These are phyloP conservation scores for Oryza australiensis DNA, from an alignment of 176 grass and related monocot genomes.

Conservation along the genomic window DNA sequence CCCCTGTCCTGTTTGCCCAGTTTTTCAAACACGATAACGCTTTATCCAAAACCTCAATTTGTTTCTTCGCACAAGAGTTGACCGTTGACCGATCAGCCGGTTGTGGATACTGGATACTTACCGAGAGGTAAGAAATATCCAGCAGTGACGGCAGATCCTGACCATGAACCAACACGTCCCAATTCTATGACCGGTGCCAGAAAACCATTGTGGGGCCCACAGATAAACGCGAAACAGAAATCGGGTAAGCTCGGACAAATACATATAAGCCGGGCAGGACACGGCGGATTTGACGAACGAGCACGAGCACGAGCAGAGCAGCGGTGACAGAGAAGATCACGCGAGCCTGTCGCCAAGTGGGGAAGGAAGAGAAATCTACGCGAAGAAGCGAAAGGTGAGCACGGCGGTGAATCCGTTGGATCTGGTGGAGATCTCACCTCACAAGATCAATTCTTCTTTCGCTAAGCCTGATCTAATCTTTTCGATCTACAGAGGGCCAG, in stretches of 20 bases:
- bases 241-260: neutral
- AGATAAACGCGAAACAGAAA: neutral
- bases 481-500: neutral
- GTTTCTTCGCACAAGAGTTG: no score
- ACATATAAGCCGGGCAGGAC: neutral
- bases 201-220: neutral
- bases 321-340: neutral
- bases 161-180: neutral
- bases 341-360: neutral
- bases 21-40: no score
- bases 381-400: neutral
- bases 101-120: no score
- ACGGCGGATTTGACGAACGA: neutral
- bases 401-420: neutral
- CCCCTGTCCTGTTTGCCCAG: no score
- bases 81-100: no score
- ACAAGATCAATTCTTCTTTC: neutral
- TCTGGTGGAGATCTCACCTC: neutral
- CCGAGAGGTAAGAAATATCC: no score
- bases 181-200: neutral
- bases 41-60: no score
- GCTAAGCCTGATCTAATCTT: conserved; percentile 10
- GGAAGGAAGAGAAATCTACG: neutral
- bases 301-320: neutral
- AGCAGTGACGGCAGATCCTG: no score